Conservation (phyloP, 345 rosid genomes). For the Syzygium oleosum region DNA sequence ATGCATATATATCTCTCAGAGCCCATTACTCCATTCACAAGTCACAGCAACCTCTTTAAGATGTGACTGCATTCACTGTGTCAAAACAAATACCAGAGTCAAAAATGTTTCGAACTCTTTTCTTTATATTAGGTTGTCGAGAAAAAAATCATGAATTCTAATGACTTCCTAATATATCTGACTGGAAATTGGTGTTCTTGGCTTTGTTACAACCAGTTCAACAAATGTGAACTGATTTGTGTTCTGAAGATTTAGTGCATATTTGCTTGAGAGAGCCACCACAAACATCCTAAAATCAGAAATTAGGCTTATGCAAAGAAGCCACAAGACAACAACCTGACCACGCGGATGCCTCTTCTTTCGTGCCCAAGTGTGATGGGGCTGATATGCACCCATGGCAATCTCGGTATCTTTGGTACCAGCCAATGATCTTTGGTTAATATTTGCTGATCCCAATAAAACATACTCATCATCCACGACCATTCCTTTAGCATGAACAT, state of each 20-base stretch:
- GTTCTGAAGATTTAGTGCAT: not conserved
- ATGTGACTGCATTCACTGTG: not conserved
- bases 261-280: not conserved
- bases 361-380: conserved; percentile 62
- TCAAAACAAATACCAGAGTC: not conserved
- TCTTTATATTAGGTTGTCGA: not conserved
- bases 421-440: conserved; percentile 93
- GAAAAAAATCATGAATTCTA: not conserved
- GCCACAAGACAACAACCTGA: conserved; percentile 39
- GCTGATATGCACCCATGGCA: conserved; percentile 97
- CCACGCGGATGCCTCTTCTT: conserved; percentile 65
- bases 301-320: not conserved
- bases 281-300: not conserved
- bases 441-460: conserved; percentile 84
- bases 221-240: not conserved
- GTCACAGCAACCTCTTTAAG: not conserved
- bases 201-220: not conserved
- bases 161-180: not conserved
- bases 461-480: conserved; percentile 87
- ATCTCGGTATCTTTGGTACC: conserved; percentile 90
- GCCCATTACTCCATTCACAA: not conserved
- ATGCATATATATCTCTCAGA: not conserved
- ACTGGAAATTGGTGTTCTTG: not conserved
- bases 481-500: conserved; percentile 95
- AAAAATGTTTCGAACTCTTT: not conserved